A percentile compares a stretch with the other conserved stretches of the same genome.
phyloP scores from a whole-genome alignment of 495 filamentous ascomycete species.

The Aspergillus haitiensis region DNA sequence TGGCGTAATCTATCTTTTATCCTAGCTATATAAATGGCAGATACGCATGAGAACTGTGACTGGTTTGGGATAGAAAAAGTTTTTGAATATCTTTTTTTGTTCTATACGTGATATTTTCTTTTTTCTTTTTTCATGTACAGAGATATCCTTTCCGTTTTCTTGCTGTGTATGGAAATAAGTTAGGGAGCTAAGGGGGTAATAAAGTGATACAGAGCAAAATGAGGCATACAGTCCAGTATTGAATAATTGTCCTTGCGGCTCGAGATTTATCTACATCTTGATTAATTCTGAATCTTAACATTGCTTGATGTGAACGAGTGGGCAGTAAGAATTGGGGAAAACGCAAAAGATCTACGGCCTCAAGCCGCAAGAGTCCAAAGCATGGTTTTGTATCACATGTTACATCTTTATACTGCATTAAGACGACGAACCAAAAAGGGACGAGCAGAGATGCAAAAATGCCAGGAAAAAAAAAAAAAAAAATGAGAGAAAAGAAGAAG shows the following conservation, averaged over 20 bases:
- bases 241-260: constrained; percentile 3
- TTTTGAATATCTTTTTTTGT: neutral
- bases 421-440: constrained; percentile 16
- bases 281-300: neutral
- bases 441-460: constrained; percentile 4
- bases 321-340: neutral
- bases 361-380: constrained; percentile 6
- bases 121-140: neutral
- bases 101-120: neutral
- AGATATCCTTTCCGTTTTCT: constrained; percentile 25
- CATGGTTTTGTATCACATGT: constrained; percentile 31
- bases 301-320: neutral
- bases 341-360: neutral
- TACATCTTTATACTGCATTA: constrained; percentile 35
- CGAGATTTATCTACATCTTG: constrained; percentile 4
- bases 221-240: neutral
- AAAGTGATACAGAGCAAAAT: too few species aligned
- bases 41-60: neutral
- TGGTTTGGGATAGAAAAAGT: constrained; percentile 5
- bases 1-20: constrained; percentile 33
- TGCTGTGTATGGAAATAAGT: constrained; percentile 10
- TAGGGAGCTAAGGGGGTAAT: neutral
- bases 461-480: constrained; percentile 9
- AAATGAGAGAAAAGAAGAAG: neutral
- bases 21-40: neutral